Conservation (phyloP, 2,329 filamentous ascomycete species). For the Sarocladium oryzae region DNA sequence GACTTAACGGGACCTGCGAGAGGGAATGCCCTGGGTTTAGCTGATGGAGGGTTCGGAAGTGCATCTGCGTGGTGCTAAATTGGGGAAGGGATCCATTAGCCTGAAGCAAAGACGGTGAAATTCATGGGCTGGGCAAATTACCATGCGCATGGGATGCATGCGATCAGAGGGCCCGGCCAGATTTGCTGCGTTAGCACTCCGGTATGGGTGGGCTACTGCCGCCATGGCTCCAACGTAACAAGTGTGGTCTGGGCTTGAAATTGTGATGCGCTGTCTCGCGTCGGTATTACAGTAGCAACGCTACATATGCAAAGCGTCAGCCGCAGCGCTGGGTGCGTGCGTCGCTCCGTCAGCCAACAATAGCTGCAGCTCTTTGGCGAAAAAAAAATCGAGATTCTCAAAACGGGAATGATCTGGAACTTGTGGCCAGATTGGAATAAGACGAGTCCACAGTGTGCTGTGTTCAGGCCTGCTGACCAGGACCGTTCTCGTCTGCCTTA, state of each 20-base stretch:
- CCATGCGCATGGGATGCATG: not conserved
- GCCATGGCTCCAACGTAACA: not conserved
- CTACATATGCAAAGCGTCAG: not conserved
- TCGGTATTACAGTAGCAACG: not conserved
- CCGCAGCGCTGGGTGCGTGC: not conserved
- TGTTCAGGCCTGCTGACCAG: no score
- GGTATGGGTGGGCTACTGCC: not conserved
- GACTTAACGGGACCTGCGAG: not conserved
- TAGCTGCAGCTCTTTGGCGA: not conserved
- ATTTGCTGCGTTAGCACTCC: not conserved
- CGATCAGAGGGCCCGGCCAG: not conserved
- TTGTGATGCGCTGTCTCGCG: conserved; percentile 1
- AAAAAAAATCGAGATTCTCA: not conserved
- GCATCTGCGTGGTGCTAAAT: not conserved
- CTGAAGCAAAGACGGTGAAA: not conserved
- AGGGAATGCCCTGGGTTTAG: conserved; percentile 1
- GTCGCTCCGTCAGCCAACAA: not conserved
- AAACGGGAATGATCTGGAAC: not conserved
- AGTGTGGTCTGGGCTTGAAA: not conserved
- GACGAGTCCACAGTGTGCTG: no score
- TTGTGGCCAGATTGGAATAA: not conserved
- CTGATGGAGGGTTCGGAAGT: not conserved
- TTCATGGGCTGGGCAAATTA: not conserved
- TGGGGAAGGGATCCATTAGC: conserved; percentile 1
- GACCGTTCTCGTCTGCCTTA: not conserved